These are phyloP conservation scores for Aspergillus awamori DNA, from an alignment of 2,329 filamentous ascomycete genomes.

Conservation along the genomic window DNA sequence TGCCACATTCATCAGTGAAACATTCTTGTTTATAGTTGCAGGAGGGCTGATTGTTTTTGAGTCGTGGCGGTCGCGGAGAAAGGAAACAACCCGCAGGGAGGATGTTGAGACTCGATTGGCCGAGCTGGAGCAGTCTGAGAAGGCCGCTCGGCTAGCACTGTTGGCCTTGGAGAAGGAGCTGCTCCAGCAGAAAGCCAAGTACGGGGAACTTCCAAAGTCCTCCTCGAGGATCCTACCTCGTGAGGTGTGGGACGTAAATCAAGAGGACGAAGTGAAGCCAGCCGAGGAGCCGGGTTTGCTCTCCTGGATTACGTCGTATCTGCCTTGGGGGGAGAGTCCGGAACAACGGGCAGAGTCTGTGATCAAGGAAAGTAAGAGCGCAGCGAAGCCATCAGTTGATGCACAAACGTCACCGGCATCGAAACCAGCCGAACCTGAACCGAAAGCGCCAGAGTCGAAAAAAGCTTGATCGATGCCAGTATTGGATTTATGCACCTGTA, in stretches of 20 bases:
- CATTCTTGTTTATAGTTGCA: conserved; percentile 67
- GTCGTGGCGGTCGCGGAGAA: conserved; percentile 62
- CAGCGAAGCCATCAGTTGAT: neutral
- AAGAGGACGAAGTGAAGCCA: conserved; percentile 32
- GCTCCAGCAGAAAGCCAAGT: conserved; percentile 44
- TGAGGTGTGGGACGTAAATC: conserved; percentile 42
- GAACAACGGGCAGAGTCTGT: conserved; percentile 18
- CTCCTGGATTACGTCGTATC: conserved; percentile 37
- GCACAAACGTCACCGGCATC: neutral
- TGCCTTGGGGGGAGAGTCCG: conserved; percentile 30
- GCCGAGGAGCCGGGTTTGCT: conserved; percentile 36
- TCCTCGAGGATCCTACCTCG: conserved; percentile 42
- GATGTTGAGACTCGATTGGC: conserved; percentile 63
- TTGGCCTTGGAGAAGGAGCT: conserved; percentile 52
- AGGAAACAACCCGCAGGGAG: conserved; percentile 62
- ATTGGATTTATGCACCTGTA: neutral
- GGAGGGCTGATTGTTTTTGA: conserved; percentile 66
- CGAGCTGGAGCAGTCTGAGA: conserved; percentile 58
- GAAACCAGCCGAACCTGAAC: neutral
- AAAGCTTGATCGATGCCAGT: neutral
- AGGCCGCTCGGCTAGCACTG: conserved; percentile 43
- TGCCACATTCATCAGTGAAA: conserved; percentile 69
- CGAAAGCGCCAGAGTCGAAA: conserved; percentile 5
- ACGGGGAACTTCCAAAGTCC: conserved; percentile 33
- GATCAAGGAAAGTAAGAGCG: conserved; percentile 11